Conservation (phyloP, 192 early-diverging fungal genomes). For the Coemansia sp. region DNA sequence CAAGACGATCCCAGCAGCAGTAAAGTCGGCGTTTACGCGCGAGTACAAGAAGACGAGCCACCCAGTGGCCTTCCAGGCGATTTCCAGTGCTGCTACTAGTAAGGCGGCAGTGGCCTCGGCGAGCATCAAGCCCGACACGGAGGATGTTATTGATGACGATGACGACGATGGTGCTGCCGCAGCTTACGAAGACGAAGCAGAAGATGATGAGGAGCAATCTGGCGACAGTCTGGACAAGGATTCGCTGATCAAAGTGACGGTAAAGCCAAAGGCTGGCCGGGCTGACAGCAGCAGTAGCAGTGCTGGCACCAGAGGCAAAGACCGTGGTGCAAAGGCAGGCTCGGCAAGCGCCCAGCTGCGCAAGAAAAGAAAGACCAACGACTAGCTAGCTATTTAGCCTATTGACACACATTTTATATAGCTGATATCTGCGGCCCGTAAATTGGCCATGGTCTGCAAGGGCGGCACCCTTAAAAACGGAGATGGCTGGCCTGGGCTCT, state of each 20-base stretch:
- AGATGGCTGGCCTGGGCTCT: too few relatives aligned
- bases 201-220: neutral
- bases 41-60: constrained; percentile 54
- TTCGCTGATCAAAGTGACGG: constrained; percentile 5
- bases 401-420: neutral
- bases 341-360: constrained; percentile 13
- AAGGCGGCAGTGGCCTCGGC: constrained; percentile 11
- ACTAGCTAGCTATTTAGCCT: neutral
- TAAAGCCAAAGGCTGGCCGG: constrained; percentile 4
- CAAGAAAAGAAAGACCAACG: constrained; percentile 26
- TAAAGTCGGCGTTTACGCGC: constrained; percentile 80
- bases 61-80: constrained; percentile 30
- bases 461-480: too few relatives aligned
- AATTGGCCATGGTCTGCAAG: too few relatives aligned
- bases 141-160: constrained; percentile 30
- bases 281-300: neutral
- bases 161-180: constrained; percentile 11
- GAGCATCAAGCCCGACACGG: constrained; percentile 23
- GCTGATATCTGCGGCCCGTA: too few relatives aligned
- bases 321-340: constrained; percentile 1
- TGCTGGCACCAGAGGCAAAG: neutral
- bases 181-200: constrained; percentile 3
- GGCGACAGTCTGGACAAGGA: constrained; percentile 19
- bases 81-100: constrained; percentile 9
- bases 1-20: constrained; percentile 58